Evolutionary conservation across 108 stramenopile genomes (phyloP).

Genomic region (Cyclotella baltica): DNA sequence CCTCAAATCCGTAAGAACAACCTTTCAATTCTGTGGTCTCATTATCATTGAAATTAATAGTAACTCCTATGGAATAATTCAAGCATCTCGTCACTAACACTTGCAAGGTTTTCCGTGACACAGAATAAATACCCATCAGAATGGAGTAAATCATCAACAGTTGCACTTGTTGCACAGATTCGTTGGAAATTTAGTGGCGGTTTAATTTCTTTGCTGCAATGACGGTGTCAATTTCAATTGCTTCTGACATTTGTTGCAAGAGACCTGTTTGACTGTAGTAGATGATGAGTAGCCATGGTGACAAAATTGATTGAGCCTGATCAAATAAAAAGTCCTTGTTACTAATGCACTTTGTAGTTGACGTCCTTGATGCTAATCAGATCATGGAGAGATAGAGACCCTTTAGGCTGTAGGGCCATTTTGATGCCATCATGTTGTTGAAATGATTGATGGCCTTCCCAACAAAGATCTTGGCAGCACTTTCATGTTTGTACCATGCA

Average conservation of each 20-base stretch:
- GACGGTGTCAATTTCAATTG: not conserved
- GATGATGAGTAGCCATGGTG: not conserved
- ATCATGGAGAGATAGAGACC: no score
- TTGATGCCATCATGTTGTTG: no score
- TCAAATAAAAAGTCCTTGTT: no score
- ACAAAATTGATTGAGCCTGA: not conserved
- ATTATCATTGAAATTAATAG: slow-evolving; percentile 6
- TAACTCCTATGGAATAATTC: slow-evolving; percentile 3
- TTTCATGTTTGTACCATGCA: no score
- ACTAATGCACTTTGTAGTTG: no score
- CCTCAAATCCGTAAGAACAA: not conserved
- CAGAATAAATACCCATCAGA: slow-evolving; percentile 8
- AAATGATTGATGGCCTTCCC: no score
- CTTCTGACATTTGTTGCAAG: not conserved
- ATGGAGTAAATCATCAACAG: not conserved
- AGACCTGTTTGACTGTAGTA: slow-evolving; percentile 13
- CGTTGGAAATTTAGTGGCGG: not conserved
- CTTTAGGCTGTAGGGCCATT: no score
- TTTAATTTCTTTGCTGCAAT: not conserved
- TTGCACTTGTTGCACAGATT: not conserved
- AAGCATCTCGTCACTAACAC: slow-evolving; percentile 2
- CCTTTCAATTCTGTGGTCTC: not conserved
- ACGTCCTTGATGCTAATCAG: no score
- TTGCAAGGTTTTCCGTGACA: not conserved
- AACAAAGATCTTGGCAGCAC: no score